These are phyloP conservation scores for Neophaeococcomyces aloes DNA, from an alignment of 2,329 filamentous ascomycete species.

Conservation along the genomic window DNA sequence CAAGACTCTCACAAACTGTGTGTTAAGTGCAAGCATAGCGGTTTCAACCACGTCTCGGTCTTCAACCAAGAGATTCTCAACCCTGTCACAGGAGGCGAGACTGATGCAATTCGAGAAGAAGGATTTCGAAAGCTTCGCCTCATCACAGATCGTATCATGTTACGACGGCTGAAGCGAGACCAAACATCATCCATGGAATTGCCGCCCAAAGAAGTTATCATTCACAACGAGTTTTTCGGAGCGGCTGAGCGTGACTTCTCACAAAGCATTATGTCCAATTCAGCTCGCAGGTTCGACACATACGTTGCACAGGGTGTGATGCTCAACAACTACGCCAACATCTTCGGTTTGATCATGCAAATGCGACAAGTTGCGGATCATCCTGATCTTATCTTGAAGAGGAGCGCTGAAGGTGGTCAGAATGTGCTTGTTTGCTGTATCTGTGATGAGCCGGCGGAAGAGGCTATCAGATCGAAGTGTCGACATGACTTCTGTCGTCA, in stretches of 20 bases:
- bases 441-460: slow-evolving; percentile 91
- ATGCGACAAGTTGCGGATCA: slow-evolving; percentile 98
- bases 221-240: slow-evolving; percentile 92
- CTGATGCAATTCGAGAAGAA: slow-evolving; percentile 45
- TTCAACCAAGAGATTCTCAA: slow-evolving; percentile 95
- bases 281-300: slow-evolving; percentile 80
- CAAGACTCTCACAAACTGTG: slow-evolving; percentile 64
- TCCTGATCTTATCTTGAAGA: slow-evolving; percentile 85
- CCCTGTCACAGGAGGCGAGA: slow-evolving; percentile 54
- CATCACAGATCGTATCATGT: slow-evolving; percentile 88
- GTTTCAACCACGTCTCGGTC: slow-evolving; percentile 61
- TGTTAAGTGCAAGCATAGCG: slow-evolving; percentile 55
- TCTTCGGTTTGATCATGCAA: slow-evolving; percentile 97
- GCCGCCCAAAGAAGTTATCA: slow-evolving; percentile 82
- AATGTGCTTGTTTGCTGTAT: slow-evolving; percentile 88
- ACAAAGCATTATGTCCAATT: slow-evolving; percentile 87
- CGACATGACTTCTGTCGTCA: slow-evolving; percentile 84
- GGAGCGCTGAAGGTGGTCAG: slow-evolving; percentile 72
- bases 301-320: slow-evolving; percentile 91
- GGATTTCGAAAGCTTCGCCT: slow-evolving; percentile 76
- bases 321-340: slow-evolving; percentile 96
- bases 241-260: slow-evolving; percentile 95
- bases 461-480: slow-evolving; percentile 83
- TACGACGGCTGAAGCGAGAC: slow-evolving; percentile 87
- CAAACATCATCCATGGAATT: slow-evolving; percentile 92